Percentiles rank a stretch among this genome's conserved stretches.
phyloP scores from a whole-genome alignment of 179 eudicot genomes.

The Silene vulgaris region DNA sequence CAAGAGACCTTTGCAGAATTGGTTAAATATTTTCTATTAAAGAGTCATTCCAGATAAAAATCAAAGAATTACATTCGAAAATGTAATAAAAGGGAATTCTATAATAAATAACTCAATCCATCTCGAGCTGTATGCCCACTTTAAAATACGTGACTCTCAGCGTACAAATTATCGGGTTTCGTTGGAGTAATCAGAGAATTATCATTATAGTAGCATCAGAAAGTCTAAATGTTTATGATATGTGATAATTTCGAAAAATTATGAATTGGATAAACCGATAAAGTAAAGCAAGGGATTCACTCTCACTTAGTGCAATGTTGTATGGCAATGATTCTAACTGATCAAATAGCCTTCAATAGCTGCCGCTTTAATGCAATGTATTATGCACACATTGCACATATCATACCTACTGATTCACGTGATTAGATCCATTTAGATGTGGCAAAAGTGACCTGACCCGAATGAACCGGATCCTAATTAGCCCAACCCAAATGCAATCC shows the following conservation, averaged over 20 bases:
- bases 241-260: neutral
- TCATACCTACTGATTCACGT: neutral
- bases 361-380: neutral
- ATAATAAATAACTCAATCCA: neutral
- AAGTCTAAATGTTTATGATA: neutral
- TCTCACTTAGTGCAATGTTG: neutral
- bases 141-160: neutral
- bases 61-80: neutral
- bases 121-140: neutral
- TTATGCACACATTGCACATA: neutral
- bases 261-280: neutral
- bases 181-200: neutral
- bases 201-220: neutral
- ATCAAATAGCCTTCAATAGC: neutral
- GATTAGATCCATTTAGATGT: too few species aligned
- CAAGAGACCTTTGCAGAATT: neutral
- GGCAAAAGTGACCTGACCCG: too few species aligned
- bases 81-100: neutral
- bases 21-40: neutral
- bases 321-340: neutral
- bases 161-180: neutral
- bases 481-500: too few species aligned
- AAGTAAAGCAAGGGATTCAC: neutral
- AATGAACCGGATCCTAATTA: too few species aligned
- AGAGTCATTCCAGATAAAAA: neutral